Base-by-base conservation (phyloP, 345 rosid species). In the Gossypium rotundifolium region DNA sequence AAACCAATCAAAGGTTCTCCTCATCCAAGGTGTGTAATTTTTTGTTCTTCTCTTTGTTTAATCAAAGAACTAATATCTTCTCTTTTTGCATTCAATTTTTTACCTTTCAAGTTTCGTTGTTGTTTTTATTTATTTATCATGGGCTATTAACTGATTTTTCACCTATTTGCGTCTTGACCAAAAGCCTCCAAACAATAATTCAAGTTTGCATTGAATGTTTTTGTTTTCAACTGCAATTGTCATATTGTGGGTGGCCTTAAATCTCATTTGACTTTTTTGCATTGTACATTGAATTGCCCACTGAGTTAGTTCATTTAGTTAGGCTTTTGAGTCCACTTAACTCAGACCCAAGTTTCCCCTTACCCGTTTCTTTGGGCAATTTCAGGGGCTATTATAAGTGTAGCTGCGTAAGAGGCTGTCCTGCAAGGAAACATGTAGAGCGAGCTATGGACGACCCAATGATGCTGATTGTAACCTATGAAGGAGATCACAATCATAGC, bases 1-100 rank as follows among this genome's bases (percentile, higher is more conserved):
- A 94, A 94, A 80, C 97, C 98, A 4, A 94, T 94, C 83, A 94
- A 94, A 75, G 98, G 98, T 45, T 94, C 98, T 14, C 98, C 98
- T 81, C 97, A 94, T 82, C 98, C 97, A 70, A 91, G 98, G 98
- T 92, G 58, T 17, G 88, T 70, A 12, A 72, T 23, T 11, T 1
- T 27, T 69, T 49, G 40, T 46, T 4, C 2, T 10, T 23, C n/a
- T 42, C 61, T 65, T 46, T 22, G 22, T 11, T 62, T 29, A n/a
- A 65, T 70, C n/a, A 20, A 25, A 29, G 38, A 14, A 5, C 40
- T 33, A 23, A 23, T 11, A 23, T 11, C 12, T 42, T 1, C 14
- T 65, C 48, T 51, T 57, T 51, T 57, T 65, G 40, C n/a, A 74
- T 76, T 54, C 13, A 53, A 57, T 10, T 45, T 23, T 64, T 40